A percentile compares a stretch with the other conserved stretches of the same genome.
Conservation (phyloP, 2,329 filamentous ascomycete genomes). For the Bipolaris zeicola region DNA sequence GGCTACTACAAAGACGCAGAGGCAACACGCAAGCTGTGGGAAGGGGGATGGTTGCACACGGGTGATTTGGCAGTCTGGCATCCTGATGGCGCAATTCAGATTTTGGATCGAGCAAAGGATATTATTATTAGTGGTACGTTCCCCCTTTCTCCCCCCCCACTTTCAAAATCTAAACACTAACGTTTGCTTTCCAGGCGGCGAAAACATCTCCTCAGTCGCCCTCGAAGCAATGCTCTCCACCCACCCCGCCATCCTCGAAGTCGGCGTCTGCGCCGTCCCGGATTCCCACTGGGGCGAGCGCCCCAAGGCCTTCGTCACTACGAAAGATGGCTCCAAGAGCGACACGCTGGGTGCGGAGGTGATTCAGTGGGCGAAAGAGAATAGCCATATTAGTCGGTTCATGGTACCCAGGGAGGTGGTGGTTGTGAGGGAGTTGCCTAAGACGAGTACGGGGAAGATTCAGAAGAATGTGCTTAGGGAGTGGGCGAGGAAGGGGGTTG, state of each 20-base stretch:
- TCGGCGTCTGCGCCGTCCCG: conserved; percentile 83
- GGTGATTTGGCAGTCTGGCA: conserved; percentile 95
- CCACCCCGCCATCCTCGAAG: conserved; percentile 89
- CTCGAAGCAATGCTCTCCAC: conserved; percentile 87
- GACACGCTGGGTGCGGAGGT: conserved; percentile 69
- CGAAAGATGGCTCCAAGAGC: conserved; percentile 62
- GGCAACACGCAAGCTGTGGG: conserved; percentile 85
- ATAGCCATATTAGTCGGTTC: conserved; percentile 83
- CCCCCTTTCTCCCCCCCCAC: not conserved
- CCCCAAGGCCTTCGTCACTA: conserved; percentile 91
- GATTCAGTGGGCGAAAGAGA: conserved; percentile 83
- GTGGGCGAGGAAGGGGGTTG: conserved; percentile 69
- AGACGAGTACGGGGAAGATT: conserved; percentile 96
- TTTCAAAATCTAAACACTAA: not conserved
- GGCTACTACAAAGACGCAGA: conserved; percentile 91
- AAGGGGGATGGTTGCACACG: conserved; percentile 83
- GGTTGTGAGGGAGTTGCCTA: conserved; percentile 84
- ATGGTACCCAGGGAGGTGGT: conserved; percentile 81
- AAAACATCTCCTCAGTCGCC: conserved; percentile 95
- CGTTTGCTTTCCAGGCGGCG: conserved; percentile 67
- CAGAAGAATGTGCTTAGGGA: conserved; percentile 91
- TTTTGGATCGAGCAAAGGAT: conserved; percentile 92
- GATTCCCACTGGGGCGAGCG: conserved; percentile 94
- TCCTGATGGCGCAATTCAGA: conserved; percentile 86
- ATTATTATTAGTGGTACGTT: conserved; percentile 89